Conservation (phyloP, 306 rosid genomes). For the Rosa lucieae region DNA sequence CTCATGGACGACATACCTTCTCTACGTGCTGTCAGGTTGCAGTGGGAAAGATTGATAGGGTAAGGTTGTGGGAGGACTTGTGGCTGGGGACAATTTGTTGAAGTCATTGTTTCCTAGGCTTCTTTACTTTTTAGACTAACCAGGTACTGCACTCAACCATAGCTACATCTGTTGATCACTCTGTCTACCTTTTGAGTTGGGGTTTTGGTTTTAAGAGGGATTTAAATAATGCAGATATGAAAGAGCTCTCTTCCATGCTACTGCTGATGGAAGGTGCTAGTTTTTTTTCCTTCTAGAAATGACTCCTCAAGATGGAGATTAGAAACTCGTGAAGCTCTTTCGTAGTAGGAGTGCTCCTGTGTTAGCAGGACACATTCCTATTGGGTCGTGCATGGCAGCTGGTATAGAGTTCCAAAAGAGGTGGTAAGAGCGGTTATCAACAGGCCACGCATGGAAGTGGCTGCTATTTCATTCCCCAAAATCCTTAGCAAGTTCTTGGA, state of each 20-base stretch:
- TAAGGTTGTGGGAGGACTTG: not conserved
- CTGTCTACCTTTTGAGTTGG: not conserved
- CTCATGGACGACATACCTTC: not conserved
- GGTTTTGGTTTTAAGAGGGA: not conserved
- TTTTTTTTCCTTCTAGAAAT: not conserved
- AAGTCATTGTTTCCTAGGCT: not conserved
- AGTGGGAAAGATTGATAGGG: not conserved
- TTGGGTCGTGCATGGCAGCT: not conserved
- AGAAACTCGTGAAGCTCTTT: not conserved
- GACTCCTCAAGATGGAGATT: not conserved
- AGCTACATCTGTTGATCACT: not conserved
- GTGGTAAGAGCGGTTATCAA: not conserved
- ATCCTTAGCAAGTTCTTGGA: not conserved
- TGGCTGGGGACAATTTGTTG: not conserved
- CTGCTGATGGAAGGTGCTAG: not conserved
- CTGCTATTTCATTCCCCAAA: not conserved
- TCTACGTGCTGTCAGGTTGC: not conserved
- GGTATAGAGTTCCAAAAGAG: not conserved
- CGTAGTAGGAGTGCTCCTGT: not conserved
- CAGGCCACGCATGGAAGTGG: not conserved
- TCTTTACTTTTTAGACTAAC: not conserved
- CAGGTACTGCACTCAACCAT: not conserved
- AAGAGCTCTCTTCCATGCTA: not conserved
- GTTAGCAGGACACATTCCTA: not conserved
- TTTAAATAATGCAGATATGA: not conserved